A percentile compares a stretch with the other conserved stretches of the same genome.
Conservation (phyloP, 2,329 filamentous ascomycete genomes). For the Hansfordia pulvinata region DNA sequence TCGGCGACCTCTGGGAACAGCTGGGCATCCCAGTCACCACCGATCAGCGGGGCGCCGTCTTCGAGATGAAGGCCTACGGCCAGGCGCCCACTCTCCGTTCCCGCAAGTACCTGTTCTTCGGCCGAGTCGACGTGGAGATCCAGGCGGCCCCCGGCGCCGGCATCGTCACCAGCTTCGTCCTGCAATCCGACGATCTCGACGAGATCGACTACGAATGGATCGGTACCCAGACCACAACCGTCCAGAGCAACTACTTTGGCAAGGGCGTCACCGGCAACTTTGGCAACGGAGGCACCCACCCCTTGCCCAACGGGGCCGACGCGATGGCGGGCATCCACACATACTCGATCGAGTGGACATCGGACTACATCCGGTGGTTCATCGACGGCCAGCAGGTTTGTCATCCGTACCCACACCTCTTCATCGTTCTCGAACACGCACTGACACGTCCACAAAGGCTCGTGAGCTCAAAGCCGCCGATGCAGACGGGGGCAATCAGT, state of each 20-base stretch:
- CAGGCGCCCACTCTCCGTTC: conserved; percentile 44
- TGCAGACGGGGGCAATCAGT: conserved; percentile 33
- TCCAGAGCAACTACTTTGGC: conserved; percentile 58
- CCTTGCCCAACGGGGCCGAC: conserved; percentile 27
- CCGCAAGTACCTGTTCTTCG: conserved; percentile 70
- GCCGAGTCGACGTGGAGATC: conserved; percentile 49
- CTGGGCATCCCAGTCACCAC: conserved; percentile 2
- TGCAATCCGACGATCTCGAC: conserved; percentile 58
- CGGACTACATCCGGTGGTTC: conserved; percentile 33
- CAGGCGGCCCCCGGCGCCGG: conserved; percentile 55
- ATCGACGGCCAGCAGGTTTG: conserved; percentile 41
- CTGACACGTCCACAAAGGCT: no score
- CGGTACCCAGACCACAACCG: conserved; percentile 44
- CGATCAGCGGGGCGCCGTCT: conserved; percentile 2
- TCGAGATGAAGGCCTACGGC: conserved; percentile 38
- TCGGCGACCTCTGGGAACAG: conserved; percentile 25
- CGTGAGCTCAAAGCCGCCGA: conserved; percentile 34
- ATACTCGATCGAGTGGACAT: conserved; percentile 44
- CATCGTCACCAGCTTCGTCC: conserved; percentile 57
- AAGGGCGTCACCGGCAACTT: conserved; percentile 43
- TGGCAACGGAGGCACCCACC: conserved; percentile 36
- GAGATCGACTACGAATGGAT: conserved; percentile 72
- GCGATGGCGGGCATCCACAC: conserved; percentile 35
- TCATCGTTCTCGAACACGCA: no score
- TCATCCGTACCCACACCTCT: conserved; percentile 50